These are phyloP conservation scores for Aciculosporium take DNA, from an alignment of 2,329 filamentous ascomycete species.

Conservation along the genomic window DNA sequence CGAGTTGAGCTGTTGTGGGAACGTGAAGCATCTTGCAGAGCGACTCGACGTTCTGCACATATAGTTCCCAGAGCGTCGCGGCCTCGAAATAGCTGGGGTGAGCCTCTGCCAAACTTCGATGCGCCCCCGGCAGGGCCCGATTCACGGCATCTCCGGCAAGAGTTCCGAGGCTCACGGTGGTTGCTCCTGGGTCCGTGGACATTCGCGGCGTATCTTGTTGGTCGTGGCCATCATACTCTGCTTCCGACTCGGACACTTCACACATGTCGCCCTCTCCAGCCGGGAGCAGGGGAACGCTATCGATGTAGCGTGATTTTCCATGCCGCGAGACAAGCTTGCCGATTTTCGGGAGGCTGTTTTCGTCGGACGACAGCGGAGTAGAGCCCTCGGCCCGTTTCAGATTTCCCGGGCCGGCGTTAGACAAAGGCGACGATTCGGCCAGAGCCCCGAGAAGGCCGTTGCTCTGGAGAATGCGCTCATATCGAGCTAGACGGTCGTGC, in stretches of 20 bases:
- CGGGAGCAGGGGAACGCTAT: constrained; percentile 14
- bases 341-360: neutral
- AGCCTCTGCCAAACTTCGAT: constrained; percentile 6
- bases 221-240: neutral
- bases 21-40: constrained; percentile 14
- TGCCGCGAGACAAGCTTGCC: constrained; percentile 12
- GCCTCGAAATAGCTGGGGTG: constrained; percentile 12
- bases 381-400: too few relatives aligned
- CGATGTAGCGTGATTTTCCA: constrained; percentile 28
- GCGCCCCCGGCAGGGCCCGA: neutral
- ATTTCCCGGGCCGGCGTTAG: too few relatives aligned
- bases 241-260: constrained; percentile 3
- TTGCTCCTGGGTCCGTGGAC: too few relatives aligned
- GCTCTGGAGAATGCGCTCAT: constrained; percentile 23
- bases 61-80: constrained; percentile 12
- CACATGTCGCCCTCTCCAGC: constrained; percentile 3
- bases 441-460: constrained; percentile 17
- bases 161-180: neutral
- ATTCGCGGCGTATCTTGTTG: too few relatives aligned
- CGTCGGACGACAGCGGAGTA: neutral
- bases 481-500: constrained; percentile 22
- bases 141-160: neutral
- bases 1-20: constrained; percentile 12
- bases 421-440: too few relatives aligned
- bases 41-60: constrained; percentile 14